Percentiles rank a stretch among this genome's conserved stretches.
Evolutionary conservation across 495 filamentous ascomycete genomes (phyloP).

Genomic region (Ramalina peruviana): DNA sequence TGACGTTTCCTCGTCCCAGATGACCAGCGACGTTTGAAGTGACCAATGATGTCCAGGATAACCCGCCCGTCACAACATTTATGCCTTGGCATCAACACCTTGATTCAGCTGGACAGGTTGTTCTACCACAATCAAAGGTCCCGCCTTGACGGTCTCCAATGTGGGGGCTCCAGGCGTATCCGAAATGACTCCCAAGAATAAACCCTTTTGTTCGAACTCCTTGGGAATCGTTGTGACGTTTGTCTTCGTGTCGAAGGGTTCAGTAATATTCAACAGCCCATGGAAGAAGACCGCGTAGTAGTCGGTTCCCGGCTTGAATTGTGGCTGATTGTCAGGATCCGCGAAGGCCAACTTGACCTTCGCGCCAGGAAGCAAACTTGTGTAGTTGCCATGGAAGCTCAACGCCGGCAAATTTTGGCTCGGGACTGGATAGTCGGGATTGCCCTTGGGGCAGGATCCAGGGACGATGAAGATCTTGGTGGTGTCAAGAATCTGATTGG

Average conservation of each 20-base stretch:
- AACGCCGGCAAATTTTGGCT: slow-evolving; percentile 29
- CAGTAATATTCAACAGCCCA: slow-evolving; percentile 28
- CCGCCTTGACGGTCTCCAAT: slow-evolving; percentile 28
- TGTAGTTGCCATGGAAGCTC: slow-evolving; percentile 23
- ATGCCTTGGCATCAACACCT: too few species aligned
- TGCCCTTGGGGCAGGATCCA: slow-evolving; percentile 32
- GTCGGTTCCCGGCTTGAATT: slow-evolving; percentile 21
- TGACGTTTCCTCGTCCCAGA: too few species aligned
- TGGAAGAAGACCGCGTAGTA: slow-evolving; percentile 43
- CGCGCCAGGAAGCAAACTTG: slow-evolving; percentile 29
- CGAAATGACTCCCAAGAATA: slow-evolving; percentile 33
- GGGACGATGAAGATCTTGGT: slow-evolving; percentile 36
- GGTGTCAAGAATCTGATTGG: slow-evolving; percentile 37
- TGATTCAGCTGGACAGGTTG: too few species aligned
- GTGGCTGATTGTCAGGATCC: slow-evolving; percentile 25
- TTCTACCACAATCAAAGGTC: slow-evolving; percentile 25
- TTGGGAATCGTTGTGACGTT: slow-evolving; percentile 29
- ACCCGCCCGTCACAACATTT: too few species aligned
- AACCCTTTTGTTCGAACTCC: slow-evolving; percentile 33
- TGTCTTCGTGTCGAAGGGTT: slow-evolving; percentile 27
- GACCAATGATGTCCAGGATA: too few species aligned
- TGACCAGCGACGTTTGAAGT: too few species aligned
- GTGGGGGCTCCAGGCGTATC: slow-evolving; percentile 32
- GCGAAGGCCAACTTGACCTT: slow-evolving; percentile 28
- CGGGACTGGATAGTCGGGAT: slow-evolving; percentile 35